Evolutionary conservation across 805 yeast genomes (phyloP).

Genomic region (Torulaspora microellipsoides): DNA sequence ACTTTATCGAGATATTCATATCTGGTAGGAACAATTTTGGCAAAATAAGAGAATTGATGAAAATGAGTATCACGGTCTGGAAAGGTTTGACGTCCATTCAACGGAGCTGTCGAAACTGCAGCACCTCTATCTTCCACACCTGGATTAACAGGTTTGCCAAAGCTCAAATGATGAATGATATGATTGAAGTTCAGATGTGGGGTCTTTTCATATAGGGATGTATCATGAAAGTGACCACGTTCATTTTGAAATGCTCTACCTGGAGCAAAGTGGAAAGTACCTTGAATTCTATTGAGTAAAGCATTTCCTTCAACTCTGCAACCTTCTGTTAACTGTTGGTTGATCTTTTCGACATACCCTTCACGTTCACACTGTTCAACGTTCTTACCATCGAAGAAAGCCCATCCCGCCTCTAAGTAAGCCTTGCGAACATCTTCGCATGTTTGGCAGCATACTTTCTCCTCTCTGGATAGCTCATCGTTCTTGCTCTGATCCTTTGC

Average conservation of each 20-base stretch:
- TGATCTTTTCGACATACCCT: slow-evolving; percentile 68
- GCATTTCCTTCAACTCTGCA: slow-evolving; percentile 82
- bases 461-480: slow-evolving; percentile 35
- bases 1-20: slow-evolving; percentile 57
- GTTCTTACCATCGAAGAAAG: slow-evolving; percentile 80
- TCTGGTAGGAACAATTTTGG: slow-evolving; percentile 88
- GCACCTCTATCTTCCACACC: slow-evolving; percentile 39
- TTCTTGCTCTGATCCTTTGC: slow-evolving; percentile 57
- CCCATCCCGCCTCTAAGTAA: slow-evolving; percentile 77
- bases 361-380: slow-evolving; percentile 88
- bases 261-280: slow-evolving; percentile 94
- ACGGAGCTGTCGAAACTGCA: slow-evolving; percentile 51
- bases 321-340: slow-evolving; percentile 68
- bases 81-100: slow-evolving; percentile 46
- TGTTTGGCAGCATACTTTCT: slow-evolving; percentile 70
- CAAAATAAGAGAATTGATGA: slow-evolving; percentile 68
- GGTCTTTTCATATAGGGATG: slow-evolving; percentile 60
- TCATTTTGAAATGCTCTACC: slow-evolving; percentile 63
- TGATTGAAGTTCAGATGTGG: slow-evolving; percentile 73
- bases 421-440: slow-evolving; percentile 81
- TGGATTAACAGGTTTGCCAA: slow-evolving; percentile 46
- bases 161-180: slow-evolving; percentile 70
- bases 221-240: slow-evolving; percentile 77
- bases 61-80: slow-evolving; percentile 45
- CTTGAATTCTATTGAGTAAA: slow-evolving; percentile 77